Evolutionary conservation across 2,329 filamentous ascomycete genomes (phyloP).

Genomic region (Aureobasidium sp.): DNA sequence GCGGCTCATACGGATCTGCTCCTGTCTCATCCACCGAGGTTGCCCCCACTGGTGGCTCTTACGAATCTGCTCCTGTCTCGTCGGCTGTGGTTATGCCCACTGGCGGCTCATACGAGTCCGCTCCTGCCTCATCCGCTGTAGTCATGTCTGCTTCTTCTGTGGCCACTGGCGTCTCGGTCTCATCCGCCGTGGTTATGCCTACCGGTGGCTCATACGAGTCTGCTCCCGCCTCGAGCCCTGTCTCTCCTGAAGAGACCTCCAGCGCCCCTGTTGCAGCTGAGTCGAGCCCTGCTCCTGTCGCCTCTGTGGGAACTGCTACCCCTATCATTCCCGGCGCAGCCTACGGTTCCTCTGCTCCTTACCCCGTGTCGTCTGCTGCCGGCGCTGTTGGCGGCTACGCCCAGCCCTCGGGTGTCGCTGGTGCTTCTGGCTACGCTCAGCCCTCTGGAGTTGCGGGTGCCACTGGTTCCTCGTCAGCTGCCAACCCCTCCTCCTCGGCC

Average conservation of each 20-base stretch:
- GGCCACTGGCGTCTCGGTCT: not conserved
- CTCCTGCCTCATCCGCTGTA: not conserved
- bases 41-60: not conserved
- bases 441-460: not conserved
- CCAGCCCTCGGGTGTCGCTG: not conserved
- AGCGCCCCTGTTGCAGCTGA: not conserved
- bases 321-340: not conserved
- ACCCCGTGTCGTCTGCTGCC: not conserved
- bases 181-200: not conserved
- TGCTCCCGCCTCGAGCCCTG: not conserved
- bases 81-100: not conserved
- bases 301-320: not conserved
- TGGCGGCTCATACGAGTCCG: not conserved
- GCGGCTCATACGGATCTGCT: not conserved
- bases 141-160: too few species aligned
- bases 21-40: not conserved
- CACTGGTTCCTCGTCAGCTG: not conserved
- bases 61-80: not conserved
- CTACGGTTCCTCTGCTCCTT: not conserved
- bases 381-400: conserved; percentile 1
- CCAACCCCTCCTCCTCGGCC: not conserved
- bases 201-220: not conserved
- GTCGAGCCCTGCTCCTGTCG: not conserved
- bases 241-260: not conserved
- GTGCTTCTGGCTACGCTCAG: not conserved